Conservation (phyloP, 2,329 filamentous ascomycete species). For the Tetracladium maxilliforme region DNA sequence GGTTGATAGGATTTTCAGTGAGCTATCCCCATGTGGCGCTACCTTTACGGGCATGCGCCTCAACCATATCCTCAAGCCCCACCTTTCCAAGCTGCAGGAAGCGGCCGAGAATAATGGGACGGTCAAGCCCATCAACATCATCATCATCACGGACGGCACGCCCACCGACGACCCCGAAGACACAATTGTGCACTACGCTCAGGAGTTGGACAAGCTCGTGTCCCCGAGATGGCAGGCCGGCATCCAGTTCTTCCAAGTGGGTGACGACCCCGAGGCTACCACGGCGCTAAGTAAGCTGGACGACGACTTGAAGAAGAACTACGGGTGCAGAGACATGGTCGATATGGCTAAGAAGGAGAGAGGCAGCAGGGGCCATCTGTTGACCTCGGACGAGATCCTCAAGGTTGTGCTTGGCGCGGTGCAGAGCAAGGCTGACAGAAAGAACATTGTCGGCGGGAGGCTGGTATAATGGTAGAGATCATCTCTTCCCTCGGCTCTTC, state of each 20-base stretch:
- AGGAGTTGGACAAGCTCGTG: conserved; percentile 51
- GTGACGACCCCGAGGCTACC: conserved; percentile 51
- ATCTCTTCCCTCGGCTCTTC: too few relatives aligned
- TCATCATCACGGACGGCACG: conserved; percentile 81
- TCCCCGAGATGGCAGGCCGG: conserved; percentile 74
- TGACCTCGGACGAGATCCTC: conserved; percentile 59
- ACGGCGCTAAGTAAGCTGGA: conserved; percentile 59
- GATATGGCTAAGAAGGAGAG: conserved; percentile 54
- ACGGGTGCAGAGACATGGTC: conserved; percentile 25
- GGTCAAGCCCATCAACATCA: conserved; percentile 75
- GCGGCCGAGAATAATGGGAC: conserved; percentile 14
- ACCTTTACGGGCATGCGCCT: conserved; percentile 68
- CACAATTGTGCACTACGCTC: conserved; percentile 51
- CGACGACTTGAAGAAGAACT: conserved; percentile 30
- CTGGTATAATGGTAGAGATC: too few relatives aligned
- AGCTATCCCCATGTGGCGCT: conserved; percentile 44
- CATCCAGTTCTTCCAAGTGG: conserved; percentile 93
- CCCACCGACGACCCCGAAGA: conserved; percentile 67
- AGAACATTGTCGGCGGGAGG: too few relatives aligned
- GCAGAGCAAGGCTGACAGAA: too few relatives aligned
- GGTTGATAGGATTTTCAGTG: conserved; percentile 57
- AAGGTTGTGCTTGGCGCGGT: conserved; percentile 75
- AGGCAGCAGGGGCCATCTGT: conserved; percentile 17
- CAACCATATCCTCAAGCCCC: conserved; percentile 56
- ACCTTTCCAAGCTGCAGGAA: conserved; percentile 41